Conservation (phyloP, 2,329 filamentous ascomycete genomes). For the Fusarium nisikadoi region DNA sequence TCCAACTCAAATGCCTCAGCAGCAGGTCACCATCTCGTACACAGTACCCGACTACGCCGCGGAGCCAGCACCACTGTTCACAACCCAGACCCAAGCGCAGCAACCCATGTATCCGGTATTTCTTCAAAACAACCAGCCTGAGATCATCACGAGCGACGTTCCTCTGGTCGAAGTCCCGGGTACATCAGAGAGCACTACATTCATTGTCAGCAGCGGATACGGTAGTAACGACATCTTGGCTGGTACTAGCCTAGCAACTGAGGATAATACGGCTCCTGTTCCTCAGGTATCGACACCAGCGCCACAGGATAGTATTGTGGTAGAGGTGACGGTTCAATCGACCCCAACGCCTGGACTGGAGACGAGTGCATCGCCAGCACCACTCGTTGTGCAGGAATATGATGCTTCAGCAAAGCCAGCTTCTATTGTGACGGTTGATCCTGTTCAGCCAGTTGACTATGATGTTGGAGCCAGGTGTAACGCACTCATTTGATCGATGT, state of each 20-base stretch:
- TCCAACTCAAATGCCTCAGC: constrained; percentile 1
- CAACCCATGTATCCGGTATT: background rate
- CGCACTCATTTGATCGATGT: background rate
- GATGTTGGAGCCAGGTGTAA: background rate
- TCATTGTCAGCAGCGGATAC: background rate
- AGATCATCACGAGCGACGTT: constrained; percentile 26
- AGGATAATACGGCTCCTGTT: background rate
- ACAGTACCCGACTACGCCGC: constrained; percentile 4
- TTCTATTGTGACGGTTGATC: background rate
- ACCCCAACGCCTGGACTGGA: background rate
- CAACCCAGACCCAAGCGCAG: background rate
- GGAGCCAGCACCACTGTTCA: background rate
- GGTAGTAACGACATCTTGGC: background rate
- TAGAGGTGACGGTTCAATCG: background rate
- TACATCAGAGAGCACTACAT: background rate
- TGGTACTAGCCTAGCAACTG: background rate
- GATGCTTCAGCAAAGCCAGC: background rate
- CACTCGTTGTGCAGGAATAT: constrained; percentile 2
- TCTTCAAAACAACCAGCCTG: constrained; percentile 21
- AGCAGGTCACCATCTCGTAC: constrained; percentile 15
- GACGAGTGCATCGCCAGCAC: background rate
- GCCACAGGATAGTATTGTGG: background rate
- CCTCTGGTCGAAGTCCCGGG: constrained; percentile 12
- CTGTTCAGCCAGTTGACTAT: background rate
- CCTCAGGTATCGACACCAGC: background rate